Evolutionary conservation across 1,139 yeast genomes (phyloP).

Genomic region (Hyphopichia fennica): DNA sequence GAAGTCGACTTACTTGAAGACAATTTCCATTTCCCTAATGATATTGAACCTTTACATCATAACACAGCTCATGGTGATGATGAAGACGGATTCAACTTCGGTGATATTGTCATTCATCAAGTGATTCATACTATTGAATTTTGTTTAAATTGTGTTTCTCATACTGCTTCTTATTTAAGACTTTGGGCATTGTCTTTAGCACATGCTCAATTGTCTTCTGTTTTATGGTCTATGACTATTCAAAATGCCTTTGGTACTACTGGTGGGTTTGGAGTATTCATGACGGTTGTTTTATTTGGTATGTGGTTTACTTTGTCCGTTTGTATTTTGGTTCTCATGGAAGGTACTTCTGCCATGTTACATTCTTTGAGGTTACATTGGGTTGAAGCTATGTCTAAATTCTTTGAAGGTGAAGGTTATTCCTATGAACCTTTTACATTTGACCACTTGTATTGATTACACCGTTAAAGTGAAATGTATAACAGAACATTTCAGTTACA

Average conservation of each 20-base stretch:
- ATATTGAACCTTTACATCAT: conserved; percentile 43
- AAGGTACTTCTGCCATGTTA: conserved; percentile 86
- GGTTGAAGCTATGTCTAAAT: conserved; percentile 87
- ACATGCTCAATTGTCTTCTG: conserved; percentile 74
- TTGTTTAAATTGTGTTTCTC: conserved; percentile 76
- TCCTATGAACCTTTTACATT: conserved; percentile 60
- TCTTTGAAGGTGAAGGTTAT: conserved; percentile 79
- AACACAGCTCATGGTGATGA: conserved; percentile 16
- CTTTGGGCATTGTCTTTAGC: conserved; percentile 80
- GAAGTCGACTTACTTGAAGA: conserved; percentile 21
- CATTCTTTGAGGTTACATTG: conserved; percentile 82
- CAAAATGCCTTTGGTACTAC: conserved; percentile 53
- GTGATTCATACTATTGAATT: conserved; percentile 79
- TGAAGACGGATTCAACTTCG: conserved; percentile 39
- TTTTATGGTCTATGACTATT: conserved; percentile 78
- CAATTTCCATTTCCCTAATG: conserved; percentile 44
- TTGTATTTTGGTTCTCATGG: conserved; percentile 75
- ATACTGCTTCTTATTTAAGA: conserved; percentile 76
- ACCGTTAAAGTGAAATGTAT: not conserved
- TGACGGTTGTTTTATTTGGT: conserved; percentile 63
- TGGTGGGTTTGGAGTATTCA: conserved; percentile 49
- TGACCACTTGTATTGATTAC: conserved; percentile 1
- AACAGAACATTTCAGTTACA: not conserved
- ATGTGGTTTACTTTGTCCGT: conserved; percentile 81
- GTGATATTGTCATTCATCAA: conserved; percentile 77